Evolutionary conservation across 169 alveolate species (phyloP), one percentile per base, ranked within the genome.

Genomic region (Cryptosporidium parvum): DNA sequence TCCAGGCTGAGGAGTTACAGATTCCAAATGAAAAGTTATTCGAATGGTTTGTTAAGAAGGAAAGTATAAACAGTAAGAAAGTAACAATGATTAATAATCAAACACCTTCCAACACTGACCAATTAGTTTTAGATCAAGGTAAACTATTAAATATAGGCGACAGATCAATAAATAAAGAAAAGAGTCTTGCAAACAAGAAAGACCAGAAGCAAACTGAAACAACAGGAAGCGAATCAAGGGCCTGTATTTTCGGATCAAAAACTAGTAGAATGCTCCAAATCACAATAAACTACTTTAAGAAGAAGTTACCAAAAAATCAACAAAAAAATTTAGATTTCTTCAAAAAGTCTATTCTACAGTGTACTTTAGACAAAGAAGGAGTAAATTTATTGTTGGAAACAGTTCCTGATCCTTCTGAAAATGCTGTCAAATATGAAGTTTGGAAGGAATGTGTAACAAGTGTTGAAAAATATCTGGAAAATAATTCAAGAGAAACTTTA

Each of bases 231-330:
- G 44, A 39, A 18, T 44, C 18, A 65, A 65, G 89, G 45, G 39
- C 48, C 7, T 29, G 89, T 65, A 14, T 80, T 0, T 80, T 80
- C 44, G 72, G 75, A 26, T 45, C 73, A n/a, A 80, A 80, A 44
- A 80, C 89, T 21, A 80, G 89, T 31, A 58, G 65, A 62, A 80
- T 80, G 89, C 70, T 80, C 8, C 89, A 80, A 33, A 80, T 80
- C 35, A 80, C 89, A 23, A 80, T 80, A 14, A 80, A 80, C 53
- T 80, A 80, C 52, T 80, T 80, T 42, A 80, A 80, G n/a, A 80
- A 80, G 48, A 80, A 80, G 53, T 14, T 62, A 5, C 89, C 89
- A 0, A 80, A 80, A 53, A 67, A 26, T 10, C 80, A 58, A 61
- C 73, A 80, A 48, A 80, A 80, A 45, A 65, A 29, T 8, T 51